A percentile compares a stretch with the other conserved stretches of the same genome.
phyloP scores from a whole-genome alignment of 768 basidiomycete genomes.

The Mrakia gelida region DNA sequence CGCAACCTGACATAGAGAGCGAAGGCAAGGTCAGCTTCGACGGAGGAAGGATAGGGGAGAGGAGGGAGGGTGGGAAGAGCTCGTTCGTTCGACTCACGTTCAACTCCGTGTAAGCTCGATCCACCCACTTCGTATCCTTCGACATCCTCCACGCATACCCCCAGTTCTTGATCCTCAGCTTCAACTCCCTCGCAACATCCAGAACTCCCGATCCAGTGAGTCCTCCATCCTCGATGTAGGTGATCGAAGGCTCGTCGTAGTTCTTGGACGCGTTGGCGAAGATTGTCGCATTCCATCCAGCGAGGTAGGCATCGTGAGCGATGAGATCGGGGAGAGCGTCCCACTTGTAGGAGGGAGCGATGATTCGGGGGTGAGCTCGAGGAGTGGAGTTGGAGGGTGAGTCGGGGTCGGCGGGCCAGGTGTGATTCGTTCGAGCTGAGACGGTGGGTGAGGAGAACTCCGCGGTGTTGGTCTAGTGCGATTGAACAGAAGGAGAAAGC shows the following conservation, averaged over 20 bases:
- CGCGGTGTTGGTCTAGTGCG: slow-evolving; percentile 51
- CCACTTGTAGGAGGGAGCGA: slow-evolving; percentile 93
- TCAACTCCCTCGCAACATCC: slow-evolving; percentile 84
- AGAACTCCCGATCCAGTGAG: slow-evolving; percentile 70
- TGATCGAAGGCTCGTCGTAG: slow-evolving; percentile 57
- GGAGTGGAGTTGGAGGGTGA: slow-evolving; percentile 62
- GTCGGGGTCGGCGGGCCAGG: slow-evolving; percentile 73
- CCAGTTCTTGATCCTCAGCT: slow-evolving; percentile 87
- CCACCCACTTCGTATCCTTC: slow-evolving; percentile 85
- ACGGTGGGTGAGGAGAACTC: slow-evolving; percentile 51
- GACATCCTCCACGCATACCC: slow-evolving; percentile 86
- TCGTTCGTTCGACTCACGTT: slow-evolving; percentile 54
- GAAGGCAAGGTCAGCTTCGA: neutral
- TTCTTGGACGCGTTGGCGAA: slow-evolving; percentile 81
- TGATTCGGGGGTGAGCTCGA: slow-evolving; percentile 77
- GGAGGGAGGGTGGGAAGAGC: neutral
- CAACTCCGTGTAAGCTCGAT: slow-evolving; percentile 77
- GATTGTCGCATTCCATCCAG: slow-evolving; percentile 84
- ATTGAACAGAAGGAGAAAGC: neutral
- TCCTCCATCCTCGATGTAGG: slow-evolving; percentile 69
- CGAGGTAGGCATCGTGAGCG: slow-evolving; percentile 74
- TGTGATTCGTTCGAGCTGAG: slow-evolving; percentile 45
- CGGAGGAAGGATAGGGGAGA: neutral
- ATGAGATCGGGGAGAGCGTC: slow-evolving; percentile 71
- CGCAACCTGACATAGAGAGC: slow-evolving; percentile 55